Conservation (phyloP, 1,284 basidiomycete genomes). For the Marasmius oreades region DNA sequence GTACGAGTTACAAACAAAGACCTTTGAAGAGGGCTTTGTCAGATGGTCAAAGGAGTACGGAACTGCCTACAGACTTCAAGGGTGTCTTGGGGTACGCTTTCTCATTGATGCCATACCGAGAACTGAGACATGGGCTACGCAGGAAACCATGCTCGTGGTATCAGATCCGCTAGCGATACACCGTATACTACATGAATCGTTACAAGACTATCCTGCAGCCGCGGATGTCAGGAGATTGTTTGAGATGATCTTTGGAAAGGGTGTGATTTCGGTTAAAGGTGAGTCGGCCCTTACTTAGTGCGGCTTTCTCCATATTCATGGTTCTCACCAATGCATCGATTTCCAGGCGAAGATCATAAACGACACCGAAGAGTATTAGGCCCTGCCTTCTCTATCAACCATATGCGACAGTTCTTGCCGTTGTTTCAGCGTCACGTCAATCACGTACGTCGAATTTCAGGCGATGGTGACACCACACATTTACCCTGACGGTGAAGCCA, state of each 20-base stretch:
- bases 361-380: not conserved
- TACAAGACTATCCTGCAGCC: not conserved
- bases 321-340: too few species aligned
- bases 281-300: not conserved
- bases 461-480: not conserved
- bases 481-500: too few species aligned
- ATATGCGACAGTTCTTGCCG: not conserved
- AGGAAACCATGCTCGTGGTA: not conserved
- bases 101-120: not conserved
- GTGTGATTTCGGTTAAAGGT: not conserved
- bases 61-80: not conserved
- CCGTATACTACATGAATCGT: not conserved
- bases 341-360: not conserved
- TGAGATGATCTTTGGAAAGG: not conserved
- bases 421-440: not conserved
- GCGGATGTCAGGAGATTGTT: not conserved
- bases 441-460: not conserved
- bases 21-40: not conserved
- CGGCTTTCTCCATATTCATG: not conserved
- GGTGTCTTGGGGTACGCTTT: not conserved
- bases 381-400: conserved; percentile 1
- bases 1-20: not conserved
- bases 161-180: not conserved
- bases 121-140: not conserved
- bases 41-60: not conserved